Evolutionary conservation across 768 basidiomycete genomes (phyloP), one percentile per base, ranked within the genome.

Genomic region (Termitomyces sp.): DNA sequence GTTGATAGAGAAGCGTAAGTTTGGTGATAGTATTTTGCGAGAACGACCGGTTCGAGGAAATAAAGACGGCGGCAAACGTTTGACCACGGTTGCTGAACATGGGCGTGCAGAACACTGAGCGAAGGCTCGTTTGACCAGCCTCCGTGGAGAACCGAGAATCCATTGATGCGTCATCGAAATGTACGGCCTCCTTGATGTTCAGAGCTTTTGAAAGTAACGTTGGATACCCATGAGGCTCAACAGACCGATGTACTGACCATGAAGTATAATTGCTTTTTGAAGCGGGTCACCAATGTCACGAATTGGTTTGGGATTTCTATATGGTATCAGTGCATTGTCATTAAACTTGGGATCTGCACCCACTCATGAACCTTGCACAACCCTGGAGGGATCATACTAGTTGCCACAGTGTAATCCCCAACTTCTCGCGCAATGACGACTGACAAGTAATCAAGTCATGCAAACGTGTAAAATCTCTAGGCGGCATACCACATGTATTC

Each of bases 51-150:
- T 81, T 85, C 2, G 87, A 87, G 7, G 86, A 84, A 39, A 89
- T 75, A 66, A 87, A 91, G 39, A 88, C 79, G 22, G 84, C 86
- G 22, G 88, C 88, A 69, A 89, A 89, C 2, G 88, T 90, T 69
- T 91, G 88, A 8, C 87, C 87, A 28, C 88, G 82, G 65, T 90
- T 90, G 68, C 88, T 86, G 70, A 88, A 86, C 53, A 90, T 88
- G 0, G 88, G 88, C 7, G 89, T 73, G 69, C 88, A 90, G 32
- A 90, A 78, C 15, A 88, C 83, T 28, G 86, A 86, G 45, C 84
- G 79, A 68, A 86, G 78, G 8, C 71, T 69, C 18, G 85, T 85
- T 67, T 88, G 86, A 32, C 79, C 80, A 16, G 87, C 85, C 70
- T 90, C 88, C 2, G 87, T 81, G 1, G 86, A 82, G 69, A 89